These are phyloP conservation scores for Aspergillus hancockii DNA, from an alignment of 495 filamentous ascomycete species.

Conservation along the genomic window DNA sequence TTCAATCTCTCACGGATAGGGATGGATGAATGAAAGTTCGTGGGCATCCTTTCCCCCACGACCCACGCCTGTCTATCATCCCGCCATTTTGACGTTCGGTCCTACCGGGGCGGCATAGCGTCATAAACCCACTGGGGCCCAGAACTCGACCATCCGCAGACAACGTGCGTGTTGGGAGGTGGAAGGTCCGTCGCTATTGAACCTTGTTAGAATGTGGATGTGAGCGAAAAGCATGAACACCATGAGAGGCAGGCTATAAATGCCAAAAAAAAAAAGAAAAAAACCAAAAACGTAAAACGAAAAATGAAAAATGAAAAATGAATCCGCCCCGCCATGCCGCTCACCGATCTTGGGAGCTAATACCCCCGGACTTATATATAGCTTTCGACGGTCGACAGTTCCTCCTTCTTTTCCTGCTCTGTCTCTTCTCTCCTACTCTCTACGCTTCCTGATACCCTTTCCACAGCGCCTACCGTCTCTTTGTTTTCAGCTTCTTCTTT, in stretches of 20 bases:
- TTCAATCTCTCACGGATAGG: not conserved
- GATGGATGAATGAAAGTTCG: constrained; percentile 10
- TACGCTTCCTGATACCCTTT: no score
- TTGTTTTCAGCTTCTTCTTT: not conserved
- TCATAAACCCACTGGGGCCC: constrained; percentile 17
- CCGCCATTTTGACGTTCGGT: constrained; percentile 9
- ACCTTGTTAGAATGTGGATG: constrained; percentile 6
- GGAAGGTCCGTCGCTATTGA: constrained; percentile 6
- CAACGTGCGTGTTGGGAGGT: constrained; percentile 7
- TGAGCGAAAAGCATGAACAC: not conserved
- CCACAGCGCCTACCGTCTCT: constrained; percentile 1
- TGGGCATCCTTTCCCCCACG: constrained; percentile 8
- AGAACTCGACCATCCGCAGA: not conserved
- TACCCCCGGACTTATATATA: constrained; percentile 4
- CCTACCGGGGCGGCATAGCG: constrained; percentile 19
- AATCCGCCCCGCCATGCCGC: constrained; percentile 2
- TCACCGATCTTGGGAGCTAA: not conserved
- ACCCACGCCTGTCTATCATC: not conserved
- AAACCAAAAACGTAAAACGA: not conserved
- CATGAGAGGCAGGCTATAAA: not conserved
- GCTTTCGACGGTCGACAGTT: not conserved
- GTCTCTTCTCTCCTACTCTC: not conserved
- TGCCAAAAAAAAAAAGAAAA: no score
- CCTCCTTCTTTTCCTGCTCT: not conserved
- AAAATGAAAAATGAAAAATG: not conserved